These are phyloP conservation scores for Rhizoclosmatium globosum DNA, from an alignment of 192 early-diverging fungal species.

Conservation along the genomic window DNA sequence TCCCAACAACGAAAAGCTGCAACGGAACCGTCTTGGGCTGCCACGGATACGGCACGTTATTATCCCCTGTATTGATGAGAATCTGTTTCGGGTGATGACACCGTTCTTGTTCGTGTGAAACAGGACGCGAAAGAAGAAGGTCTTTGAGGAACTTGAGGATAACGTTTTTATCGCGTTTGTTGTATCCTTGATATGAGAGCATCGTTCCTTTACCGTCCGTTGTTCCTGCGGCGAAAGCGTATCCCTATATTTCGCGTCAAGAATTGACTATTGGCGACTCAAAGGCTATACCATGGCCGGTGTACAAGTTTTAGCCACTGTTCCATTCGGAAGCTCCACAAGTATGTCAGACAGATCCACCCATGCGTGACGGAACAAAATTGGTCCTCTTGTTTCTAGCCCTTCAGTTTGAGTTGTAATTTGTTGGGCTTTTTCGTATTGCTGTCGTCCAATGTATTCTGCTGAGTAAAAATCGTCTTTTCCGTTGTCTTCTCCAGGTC, in stretches of 20 bases:
- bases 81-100: slow-evolving; percentile 68
- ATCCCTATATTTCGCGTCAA: slow-evolving; percentile 30
- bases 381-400: not conserved
- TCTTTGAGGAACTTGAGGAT: slow-evolving; percentile 24
- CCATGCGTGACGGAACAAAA: slow-evolving; percentile 51
- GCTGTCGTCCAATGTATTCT: slow-evolving; percentile 51
- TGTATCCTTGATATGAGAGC: slow-evolving; percentile 34
- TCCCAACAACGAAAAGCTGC: slow-evolving; percentile 56
- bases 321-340: slow-evolving; percentile 32
- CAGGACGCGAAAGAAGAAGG: slow-evolving; percentile 8
- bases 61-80: slow-evolving; percentile 61
- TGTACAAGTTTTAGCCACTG: slow-evolving; percentile 34
- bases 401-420: not conserved
- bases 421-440: slow-evolving; percentile 43
- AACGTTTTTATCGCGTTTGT: slow-evolving; percentile 28
- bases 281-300: slow-evolving; percentile 41
- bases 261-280: not conserved
- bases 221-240: slow-evolving; percentile 61
- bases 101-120: slow-evolving; percentile 36
- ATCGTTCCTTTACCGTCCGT: slow-evolving; percentile 60
- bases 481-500: slow-evolving; percentile 52
- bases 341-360: slow-evolving; percentile 50
- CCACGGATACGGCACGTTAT: slow-evolving; percentile 53
- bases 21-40: slow-evolving; percentile 59
- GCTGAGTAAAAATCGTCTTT: slow-evolving; percentile 42